These are phyloP conservation scores for Sphagnum magellanicum DNA, from an alignment of 228 moss, liverwort and hornwort species.

Conservation along the genomic window DNA sequence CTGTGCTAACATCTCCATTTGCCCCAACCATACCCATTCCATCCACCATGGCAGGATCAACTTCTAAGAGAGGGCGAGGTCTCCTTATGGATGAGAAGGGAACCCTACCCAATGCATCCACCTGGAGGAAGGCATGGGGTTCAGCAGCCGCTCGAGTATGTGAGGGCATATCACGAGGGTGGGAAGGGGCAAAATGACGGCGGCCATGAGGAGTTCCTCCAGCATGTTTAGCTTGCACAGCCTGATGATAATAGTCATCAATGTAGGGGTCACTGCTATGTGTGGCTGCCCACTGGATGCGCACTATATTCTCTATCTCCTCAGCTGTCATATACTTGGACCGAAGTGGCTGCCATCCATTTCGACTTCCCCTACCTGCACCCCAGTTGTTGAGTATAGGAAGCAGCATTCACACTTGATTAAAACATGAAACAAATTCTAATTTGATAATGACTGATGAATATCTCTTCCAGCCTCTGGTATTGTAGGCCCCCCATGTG, in stretches of 20 bases:
- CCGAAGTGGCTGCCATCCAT: constrained; percentile 72
- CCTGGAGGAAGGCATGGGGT: constrained; percentile 94
- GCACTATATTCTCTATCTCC: constrained; percentile 93
- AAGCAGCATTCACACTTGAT: no score
- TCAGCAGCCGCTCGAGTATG: constrained; percentile 83
- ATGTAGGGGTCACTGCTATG: constrained; percentile 93
- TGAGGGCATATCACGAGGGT: constrained; percentile 86
- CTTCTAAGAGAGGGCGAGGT: constrained; percentile 58
- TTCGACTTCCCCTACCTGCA: constrained; percentile 44
- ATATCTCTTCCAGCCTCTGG: no score
- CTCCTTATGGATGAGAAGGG: constrained; percentile 94
- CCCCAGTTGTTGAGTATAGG: no score
- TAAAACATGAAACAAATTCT: no score
- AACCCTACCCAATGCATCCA: constrained; percentile 90
- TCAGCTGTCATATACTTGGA: constrained; percentile 96
- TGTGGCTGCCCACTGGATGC: constrained; percentile 98
- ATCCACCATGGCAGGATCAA: constrained; percentile 36
- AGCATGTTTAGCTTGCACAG: constrained; percentile 68
- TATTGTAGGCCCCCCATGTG: no score
- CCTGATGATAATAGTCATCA: constrained; percentile 97
- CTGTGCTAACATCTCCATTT: constrained; percentile 39
- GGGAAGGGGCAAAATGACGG: constrained; percentile 82
- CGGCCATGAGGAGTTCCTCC: constrained; percentile 71
- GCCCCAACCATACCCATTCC: constrained; percentile 23
- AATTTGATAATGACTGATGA: no score